Evolutionary conservation across 805 yeast species (phyloP), one percentile per base, ranked within the genome.

Genomic region (Lachancea fermentati): DNA sequence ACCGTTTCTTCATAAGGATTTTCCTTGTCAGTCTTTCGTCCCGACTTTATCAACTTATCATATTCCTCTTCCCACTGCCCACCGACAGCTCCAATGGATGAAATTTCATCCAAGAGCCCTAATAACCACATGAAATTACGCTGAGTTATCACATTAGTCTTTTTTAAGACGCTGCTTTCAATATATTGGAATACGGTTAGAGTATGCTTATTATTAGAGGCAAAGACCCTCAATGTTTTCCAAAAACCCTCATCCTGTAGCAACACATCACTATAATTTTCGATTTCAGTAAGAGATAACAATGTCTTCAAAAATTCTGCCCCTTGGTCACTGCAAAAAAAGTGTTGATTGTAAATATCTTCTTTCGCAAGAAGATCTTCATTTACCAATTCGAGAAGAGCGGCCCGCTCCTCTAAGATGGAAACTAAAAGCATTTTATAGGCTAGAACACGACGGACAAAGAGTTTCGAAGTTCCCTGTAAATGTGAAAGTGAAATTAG

Each of bases 11-110:
- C 73, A 60, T 71, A 72, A 36, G 76, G 79, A 50, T 69, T 71
- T 46, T 69, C 66, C 40, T 60, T 62, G 18, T 65, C 69, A 8
- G 67, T 63, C 25, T 66, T 65, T 43, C 69, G 71, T 0, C 75
- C 77, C 28, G 68, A 64, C 18, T 64, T 63, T 9, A 65, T 55
- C 32, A 71, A 53, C 15, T 62, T 58, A 30, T 73, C 81, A 41
- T 67, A 68, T 42, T 43, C 37, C 46, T 78, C 81, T 57, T 85
- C 93, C 75, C 78, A 78, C 54, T 78, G 84, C 3, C 85, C 79
- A 5, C 87, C 91, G 39, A 81, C 67, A 0, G 93, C 87, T 6
- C 94, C 94, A 34, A 81, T 76, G 1, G 91, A 83, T 0, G 93
- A 82, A 13, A 85, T 72, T 48, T 85, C 94, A 60, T 85, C 95